These are phyloP conservation scores for Lophium mytilinum DNA, from an alignment of 495 filamentous ascomycete species.

Conservation along the genomic window DNA sequence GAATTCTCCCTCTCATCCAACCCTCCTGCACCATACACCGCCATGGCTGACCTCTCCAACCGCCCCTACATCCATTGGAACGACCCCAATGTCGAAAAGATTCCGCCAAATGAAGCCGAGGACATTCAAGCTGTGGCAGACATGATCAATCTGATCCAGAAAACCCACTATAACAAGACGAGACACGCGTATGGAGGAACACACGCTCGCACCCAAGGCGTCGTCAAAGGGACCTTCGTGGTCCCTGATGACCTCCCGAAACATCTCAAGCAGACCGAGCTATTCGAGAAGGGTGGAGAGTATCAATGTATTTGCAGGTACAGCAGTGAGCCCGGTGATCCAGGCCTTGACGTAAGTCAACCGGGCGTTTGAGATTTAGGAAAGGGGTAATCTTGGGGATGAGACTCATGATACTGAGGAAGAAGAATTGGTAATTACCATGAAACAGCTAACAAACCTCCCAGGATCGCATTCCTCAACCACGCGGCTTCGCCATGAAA, in stretches of 20 bases:
- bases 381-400: not conserved
- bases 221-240: slow-evolving; percentile 40
- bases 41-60: slow-evolving; percentile 11
- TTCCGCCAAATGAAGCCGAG: slow-evolving; percentile 37
- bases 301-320: slow-evolving; percentile 36
- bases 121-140: slow-evolving; percentile 41
- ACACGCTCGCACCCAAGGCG: slow-evolving; percentile 40
- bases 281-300: slow-evolving; percentile 37
- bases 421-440: not conserved
- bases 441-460: slow-evolving; percentile 11
- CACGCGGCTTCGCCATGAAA: slow-evolving; percentile 44
- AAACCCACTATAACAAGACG: slow-evolving; percentile 39
- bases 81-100: slow-evolving; percentile 37
- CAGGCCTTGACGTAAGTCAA: slow-evolving; percentile 33
- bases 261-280: slow-evolving; percentile 38
- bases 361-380: not conserved
- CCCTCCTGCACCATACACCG: too few relatives aligned
- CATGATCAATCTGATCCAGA: slow-evolving; percentile 43
- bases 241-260: slow-evolving; percentile 35
- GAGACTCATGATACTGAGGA: too few relatives aligned
- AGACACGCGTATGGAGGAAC: slow-evolving; percentile 38
- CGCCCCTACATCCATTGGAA: slow-evolving; percentile 39
- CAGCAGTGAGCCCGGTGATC: slow-evolving; percentile 38
- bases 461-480: slow-evolving; percentile 38
- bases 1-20: too few relatives aligned